A percentile compares a stretch with the other conserved stretches of the same genome.
phyloP scores from a whole-genome alignment of 208 protist genomes.

The Acanthamoeba royreba region DNA sequence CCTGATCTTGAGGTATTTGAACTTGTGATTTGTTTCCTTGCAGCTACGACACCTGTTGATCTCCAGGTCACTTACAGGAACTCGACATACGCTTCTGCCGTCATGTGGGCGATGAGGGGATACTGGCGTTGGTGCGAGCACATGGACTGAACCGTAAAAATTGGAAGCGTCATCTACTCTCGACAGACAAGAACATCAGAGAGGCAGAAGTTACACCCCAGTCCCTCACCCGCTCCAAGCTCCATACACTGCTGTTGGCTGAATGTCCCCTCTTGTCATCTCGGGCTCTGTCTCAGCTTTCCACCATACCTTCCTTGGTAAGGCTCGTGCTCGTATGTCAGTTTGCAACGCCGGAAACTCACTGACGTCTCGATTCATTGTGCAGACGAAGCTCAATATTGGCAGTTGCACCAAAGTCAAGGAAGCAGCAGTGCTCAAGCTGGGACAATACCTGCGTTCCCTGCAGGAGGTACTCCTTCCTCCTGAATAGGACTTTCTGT shows the following conservation, averaged over 20 bases:
- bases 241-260: background rate
- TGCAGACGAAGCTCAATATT: constrained; percentile 12
- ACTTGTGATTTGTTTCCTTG: too few relatives aligned
- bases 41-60: too few relatives aligned
- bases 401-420: background rate
- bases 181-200: background rate
- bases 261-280: background rate
- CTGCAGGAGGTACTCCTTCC: background rate
- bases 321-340: too few relatives aligned
- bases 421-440: constrained; percentile 7
- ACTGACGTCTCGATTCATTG: background rate
- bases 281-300: background rate
- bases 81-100: background rate
- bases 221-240: background rate
- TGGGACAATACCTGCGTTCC: background rate
- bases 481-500: background rate
- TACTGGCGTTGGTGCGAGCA: background rate
- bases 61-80: too few relatives aligned
- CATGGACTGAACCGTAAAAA: background rate
- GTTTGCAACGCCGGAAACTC: background rate
- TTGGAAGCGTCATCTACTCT: background rate
- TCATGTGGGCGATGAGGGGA: background rate
- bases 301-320: background rate
- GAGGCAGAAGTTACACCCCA: background rate
- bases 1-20: background rate